Evolutionary conservation across 352 stramenopile species (phyloP), one percentile per base, ranked within the genome.

Genomic region (Phytophthora hibernalis): DNA sequence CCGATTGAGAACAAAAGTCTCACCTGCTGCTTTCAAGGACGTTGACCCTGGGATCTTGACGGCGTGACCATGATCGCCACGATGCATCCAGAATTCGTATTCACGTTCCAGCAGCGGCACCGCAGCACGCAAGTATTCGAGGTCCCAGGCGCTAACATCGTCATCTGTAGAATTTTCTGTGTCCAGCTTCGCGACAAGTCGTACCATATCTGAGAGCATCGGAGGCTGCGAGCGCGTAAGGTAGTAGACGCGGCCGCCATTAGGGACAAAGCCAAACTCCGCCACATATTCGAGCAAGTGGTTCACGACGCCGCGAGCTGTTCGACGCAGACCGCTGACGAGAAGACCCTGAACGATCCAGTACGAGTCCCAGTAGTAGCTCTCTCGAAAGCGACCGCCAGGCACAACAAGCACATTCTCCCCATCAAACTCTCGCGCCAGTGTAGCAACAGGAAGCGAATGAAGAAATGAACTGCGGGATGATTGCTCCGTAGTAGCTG

Each of bases 301-400:
- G 43, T 86, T 85, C 45, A 97, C 86, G 5, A 97, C 69, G 2
- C 84, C 86, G 21, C 79, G 72, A 8, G 91, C 90, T 3, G 91
- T 97, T 53, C 80, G 54, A 33, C 56, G 53, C 83, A 97, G 85
- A 22, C 74, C 71, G 50, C 86, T 95, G 13, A 94, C 82, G 9
- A 97, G 56, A 6, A 98, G 72, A 0, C 92, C 91, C 35, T 92
- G 65, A 8, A 98, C 80, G 50, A 97, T 97, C 93, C 93, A 98
- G 74, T 92, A 97, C 45, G 84, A 93, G 69, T 98, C 93, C 93
- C 93, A 98, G 66, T 98, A 98, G 74, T 98, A 98, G 28, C 74
- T 90, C 70, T 98, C 93, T 5, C 92, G 85, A 68, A 98, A 98
- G 28, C 92, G 82, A 1, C 89, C 92, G n/a, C 91, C 92, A 9